phyloP scores from a whole-genome alignment of 139 green algal genomes.

The Yamagishiella unicocca region DNA sequence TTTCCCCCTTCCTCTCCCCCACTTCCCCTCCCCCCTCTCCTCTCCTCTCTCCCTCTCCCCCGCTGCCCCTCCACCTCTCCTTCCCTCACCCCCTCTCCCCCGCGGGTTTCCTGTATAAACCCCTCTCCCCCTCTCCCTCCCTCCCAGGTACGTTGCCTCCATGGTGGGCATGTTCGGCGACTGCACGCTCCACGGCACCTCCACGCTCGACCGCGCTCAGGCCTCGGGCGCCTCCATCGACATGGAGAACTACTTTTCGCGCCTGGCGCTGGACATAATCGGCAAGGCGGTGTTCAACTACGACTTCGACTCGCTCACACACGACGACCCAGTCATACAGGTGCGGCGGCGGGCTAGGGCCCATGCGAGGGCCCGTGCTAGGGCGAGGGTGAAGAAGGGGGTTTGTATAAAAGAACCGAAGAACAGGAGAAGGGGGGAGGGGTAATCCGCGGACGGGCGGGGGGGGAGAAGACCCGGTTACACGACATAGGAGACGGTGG shows the following conservation, averaged over 20 bases:
- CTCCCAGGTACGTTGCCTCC: conserved; percentile 77
- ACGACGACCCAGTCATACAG: conserved; percentile 93
- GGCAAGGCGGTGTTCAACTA: conserved; percentile 99
- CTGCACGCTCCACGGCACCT: conserved; percentile 76
- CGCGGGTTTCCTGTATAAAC: too few relatives aligned
- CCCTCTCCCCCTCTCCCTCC: too few relatives aligned
- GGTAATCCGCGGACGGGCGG: background rate
- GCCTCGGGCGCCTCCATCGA: conserved; percentile 70
- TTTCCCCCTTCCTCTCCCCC: too few relatives aligned
- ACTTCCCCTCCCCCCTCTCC: too few relatives aligned
- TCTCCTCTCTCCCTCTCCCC: too few relatives aligned
- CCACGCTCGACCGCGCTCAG: conserved; percentile 67
- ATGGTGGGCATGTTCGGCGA: conserved; percentile 94
- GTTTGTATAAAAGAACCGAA: too few relatives aligned
- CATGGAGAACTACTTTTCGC: conserved; percentile 97
- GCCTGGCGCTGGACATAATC: conserved; percentile 97
- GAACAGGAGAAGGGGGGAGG: background rate
- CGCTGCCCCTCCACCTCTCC: background rate
- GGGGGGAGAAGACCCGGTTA: too few relatives aligned
- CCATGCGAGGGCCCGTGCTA: too few relatives aligned
- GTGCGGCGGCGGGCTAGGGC: too few relatives aligned
- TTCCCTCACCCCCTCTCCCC: background rate
- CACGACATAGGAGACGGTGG: too few relatives aligned
- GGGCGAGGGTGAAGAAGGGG: background rate
- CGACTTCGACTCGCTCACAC: conserved; percentile 93